These are phyloP conservation scores for Coffea humblotiana DNA, from an alignment of 305 asterid genomes.

Conservation along the genomic window DNA sequence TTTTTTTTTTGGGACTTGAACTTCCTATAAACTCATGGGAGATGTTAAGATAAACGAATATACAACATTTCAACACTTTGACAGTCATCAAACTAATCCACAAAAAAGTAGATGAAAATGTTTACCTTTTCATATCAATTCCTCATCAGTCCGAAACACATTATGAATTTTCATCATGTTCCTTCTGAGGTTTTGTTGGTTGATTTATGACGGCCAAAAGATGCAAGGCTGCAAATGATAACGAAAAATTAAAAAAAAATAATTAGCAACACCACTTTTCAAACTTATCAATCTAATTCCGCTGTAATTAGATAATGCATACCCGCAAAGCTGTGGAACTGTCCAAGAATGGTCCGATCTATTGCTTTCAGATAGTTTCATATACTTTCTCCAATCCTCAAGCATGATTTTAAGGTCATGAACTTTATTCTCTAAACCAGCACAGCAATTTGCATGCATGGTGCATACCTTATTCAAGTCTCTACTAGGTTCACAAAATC, in stretches of 20 bases:
- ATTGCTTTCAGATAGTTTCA: background rate
- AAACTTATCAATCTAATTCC: background rate
- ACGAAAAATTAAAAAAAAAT: no score
- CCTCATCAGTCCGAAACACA: background rate
- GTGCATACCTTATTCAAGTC: background rate
- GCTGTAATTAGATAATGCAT: background rate
- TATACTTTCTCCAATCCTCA: background rate
- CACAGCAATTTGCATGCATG: background rate
- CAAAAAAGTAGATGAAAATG: no score
- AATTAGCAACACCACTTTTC: background rate
- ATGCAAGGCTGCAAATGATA: background rate
- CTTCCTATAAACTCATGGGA: no score
- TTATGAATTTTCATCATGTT: background rate
- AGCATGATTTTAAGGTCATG: background rate
- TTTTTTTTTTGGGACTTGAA: no score
- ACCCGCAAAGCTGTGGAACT: conserved; percentile 7
- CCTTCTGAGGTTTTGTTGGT: background rate
- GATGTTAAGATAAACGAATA: no score
- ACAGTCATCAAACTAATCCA: no score
- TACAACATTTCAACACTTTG: no score
- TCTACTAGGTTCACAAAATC: background rate
- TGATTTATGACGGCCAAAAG: background rate
- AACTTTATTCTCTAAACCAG: background rate
- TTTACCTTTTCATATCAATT: no score
- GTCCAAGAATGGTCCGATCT: background rate